Evolutionary conservation across 2,329 filamentous ascomycete genomes (phyloP).

Genomic region (Geosmithia morbida): DNA sequence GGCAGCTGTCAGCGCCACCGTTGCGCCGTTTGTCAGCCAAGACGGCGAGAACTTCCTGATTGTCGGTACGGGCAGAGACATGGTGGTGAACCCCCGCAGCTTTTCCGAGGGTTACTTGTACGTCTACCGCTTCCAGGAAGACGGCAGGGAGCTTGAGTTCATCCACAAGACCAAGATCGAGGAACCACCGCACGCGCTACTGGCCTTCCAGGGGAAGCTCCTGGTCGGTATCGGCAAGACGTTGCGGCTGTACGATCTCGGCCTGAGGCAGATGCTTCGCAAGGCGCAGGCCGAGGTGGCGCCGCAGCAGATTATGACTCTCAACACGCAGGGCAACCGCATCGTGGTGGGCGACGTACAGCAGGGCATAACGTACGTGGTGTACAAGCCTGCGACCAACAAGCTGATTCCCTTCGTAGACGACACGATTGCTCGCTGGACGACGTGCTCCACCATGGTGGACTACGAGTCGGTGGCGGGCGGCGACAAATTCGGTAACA

Average conservation of each 20-base stretch:
- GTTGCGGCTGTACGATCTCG: conserved; percentile 80
- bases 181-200: conserved; percentile 74
- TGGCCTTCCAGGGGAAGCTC: conserved; percentile 85
- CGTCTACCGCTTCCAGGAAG: conserved; percentile 78
- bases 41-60: conserved; percentile 85
- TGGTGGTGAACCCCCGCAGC: conserved; percentile 63
- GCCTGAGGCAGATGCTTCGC: conserved; percentile 80
- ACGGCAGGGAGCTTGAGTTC: conserved; percentile 80
- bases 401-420: conserved; percentile 87
- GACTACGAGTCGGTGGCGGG: conserved; percentile 94
- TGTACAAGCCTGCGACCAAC: conserved; percentile 87
- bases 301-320: conserved; percentile 69
- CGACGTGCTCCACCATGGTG: conserved; percentile 80
- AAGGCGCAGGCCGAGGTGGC: conserved; percentile 76
- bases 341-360: conserved; percentile 88
- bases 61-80: conserved; percentile 86
- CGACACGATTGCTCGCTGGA: conserved; percentile 81
- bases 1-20: conserved; percentile 72
- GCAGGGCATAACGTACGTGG: conserved; percentile 81
- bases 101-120: conserved; percentile 75
- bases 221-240: conserved; percentile 74
- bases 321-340: conserved; percentile 82
- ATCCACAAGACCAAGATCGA: conserved; percentile 94
- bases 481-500: conserved; percentile 94
- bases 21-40: conserved; percentile 76